Evolutionary conservation across 345 rosid species (phyloP).

Genomic region (Mercurialis annua): DNA sequence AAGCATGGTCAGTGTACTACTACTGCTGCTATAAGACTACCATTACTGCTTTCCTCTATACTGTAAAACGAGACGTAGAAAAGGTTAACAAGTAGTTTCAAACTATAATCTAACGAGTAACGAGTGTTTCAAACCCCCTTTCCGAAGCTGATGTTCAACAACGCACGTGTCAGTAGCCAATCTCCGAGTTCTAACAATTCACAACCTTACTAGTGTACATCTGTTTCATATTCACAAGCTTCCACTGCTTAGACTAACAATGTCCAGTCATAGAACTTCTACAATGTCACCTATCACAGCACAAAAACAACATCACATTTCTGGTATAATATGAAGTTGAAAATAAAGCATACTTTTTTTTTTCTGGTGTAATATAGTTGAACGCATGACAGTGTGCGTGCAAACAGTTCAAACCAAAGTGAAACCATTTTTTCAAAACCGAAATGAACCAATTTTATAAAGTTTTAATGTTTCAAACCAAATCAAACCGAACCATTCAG

Average conservation of each 20-base stretch:
- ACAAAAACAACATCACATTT: not conserved
- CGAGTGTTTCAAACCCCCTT: not conserved
- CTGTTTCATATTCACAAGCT: constrained; percentile 44
- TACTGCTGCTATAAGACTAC: constrained; percentile 15
- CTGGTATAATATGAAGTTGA: not conserved
- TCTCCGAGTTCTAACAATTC: constrained; percentile 21
- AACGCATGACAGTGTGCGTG: too few species aligned
- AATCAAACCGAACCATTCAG: too few species aligned
- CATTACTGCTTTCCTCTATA: constrained; percentile 17
- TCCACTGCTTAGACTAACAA: constrained; percentile 3
- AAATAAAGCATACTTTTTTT: not conserved
- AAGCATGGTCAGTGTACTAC: constrained; percentile 24
- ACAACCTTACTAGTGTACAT: constrained; percentile 38
- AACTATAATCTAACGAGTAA: constrained; percentile 28
- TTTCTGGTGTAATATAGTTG: not conserved
- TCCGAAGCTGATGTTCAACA: constrained; percentile 5
- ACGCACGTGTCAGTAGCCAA: constrained; percentile 25
- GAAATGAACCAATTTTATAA: too few species aligned
- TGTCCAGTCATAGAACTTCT: constrained; percentile 4
- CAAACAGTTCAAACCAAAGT: too few species aligned
- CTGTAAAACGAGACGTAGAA: constrained; percentile 6
- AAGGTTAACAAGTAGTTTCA: constrained; percentile 19
- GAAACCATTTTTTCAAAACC: too few species aligned
- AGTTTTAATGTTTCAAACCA: too few species aligned
- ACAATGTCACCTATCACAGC: constrained; percentile 6